Evolutionary conservation across 75 land plant genomes (phyloP).

Genomic region (Sequoia sempervirens): DNA sequence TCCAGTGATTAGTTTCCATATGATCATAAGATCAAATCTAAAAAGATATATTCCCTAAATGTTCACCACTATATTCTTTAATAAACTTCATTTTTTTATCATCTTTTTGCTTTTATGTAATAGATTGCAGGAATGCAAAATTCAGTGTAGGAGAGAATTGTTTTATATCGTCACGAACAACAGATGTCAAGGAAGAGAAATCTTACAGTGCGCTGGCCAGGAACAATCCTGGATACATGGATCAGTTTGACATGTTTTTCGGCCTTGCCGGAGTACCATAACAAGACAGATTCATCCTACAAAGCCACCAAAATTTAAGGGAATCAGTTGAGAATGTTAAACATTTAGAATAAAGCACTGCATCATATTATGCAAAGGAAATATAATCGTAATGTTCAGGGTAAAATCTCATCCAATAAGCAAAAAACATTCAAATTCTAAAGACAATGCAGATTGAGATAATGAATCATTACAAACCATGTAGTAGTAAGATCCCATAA

Average conservation of each 20-base stretch:
- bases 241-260: conserved; percentile 53
- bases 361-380: neutral
- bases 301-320: conserved; percentile 5
- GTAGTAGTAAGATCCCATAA: neutral
- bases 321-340: neutral
- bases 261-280: conserved; percentile 75
- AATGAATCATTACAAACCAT: neutral
- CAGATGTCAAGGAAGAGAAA: neutral
- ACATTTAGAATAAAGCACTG: neutral
- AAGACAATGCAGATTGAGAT: neutral
- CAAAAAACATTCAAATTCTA: neutral
- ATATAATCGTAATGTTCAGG: neutral
- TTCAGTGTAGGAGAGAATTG: neutral
- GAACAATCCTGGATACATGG: conserved; percentile 58
- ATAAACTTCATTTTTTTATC: neutral
- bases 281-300: conserved; percentile 63
- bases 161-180: neutral
- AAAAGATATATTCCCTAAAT: neutral
- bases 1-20: neutral
- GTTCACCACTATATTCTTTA: neutral
- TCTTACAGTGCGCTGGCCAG: conserved; percentile 84
- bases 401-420: neutral
- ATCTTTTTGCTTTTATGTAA: neutral
- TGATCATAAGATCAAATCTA: neutral
- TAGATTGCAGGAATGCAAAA: neutral